Evolutionary conservation across 208 protist species (phyloP).

Genomic region (Herpetomonas samuelpessoai): DNA sequence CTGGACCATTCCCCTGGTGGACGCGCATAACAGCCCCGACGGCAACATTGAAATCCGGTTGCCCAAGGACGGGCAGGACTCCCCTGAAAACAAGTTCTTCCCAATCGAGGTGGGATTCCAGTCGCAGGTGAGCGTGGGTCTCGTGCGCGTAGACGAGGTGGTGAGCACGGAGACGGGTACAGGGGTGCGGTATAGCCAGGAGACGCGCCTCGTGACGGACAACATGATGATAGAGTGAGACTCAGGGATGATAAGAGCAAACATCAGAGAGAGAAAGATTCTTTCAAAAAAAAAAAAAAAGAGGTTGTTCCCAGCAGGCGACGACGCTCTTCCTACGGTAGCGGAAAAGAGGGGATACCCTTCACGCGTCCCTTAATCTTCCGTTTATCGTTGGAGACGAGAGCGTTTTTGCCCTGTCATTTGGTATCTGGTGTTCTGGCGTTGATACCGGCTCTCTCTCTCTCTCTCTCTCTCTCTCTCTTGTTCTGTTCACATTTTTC

Average conservation of each 20-base stretch:
- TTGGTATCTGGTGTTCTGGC: too few species aligned
- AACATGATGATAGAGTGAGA: constrained; percentile 46
- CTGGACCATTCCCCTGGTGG: constrained; percentile 67
- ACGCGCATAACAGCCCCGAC: constrained; percentile 32
- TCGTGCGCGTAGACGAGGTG: constrained; percentile 58
- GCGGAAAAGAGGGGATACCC: too few species aligned
- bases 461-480: constrained; percentile 11
- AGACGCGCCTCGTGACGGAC: constrained; percentile 44
- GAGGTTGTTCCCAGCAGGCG: neutral
- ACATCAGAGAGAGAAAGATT: neutral
- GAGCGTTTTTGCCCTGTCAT: too few species aligned
- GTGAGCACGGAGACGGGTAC: constrained; percentile 51
- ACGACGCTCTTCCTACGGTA: too few species aligned
- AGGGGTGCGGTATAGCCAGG: constrained; percentile 61
- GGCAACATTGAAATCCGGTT: constrained; percentile 76
- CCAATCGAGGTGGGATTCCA: constrained; percentile 62
- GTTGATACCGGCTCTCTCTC: neutral
- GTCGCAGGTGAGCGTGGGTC: constrained; percentile 33
- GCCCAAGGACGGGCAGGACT: constrained; percentile 7
- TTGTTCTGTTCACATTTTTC: constrained; percentile 4
- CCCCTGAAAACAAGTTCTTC: constrained; percentile 62
- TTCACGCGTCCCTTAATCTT: too few species aligned
- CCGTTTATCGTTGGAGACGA: too few species aligned
- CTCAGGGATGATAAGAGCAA: constrained; percentile 5
- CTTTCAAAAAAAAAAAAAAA: constrained; percentile 8